Evolutionary conservation across 345 rosid species (phyloP), one percentile per base, ranked within the genome.

Genomic region (Citrus glauca): DNA sequence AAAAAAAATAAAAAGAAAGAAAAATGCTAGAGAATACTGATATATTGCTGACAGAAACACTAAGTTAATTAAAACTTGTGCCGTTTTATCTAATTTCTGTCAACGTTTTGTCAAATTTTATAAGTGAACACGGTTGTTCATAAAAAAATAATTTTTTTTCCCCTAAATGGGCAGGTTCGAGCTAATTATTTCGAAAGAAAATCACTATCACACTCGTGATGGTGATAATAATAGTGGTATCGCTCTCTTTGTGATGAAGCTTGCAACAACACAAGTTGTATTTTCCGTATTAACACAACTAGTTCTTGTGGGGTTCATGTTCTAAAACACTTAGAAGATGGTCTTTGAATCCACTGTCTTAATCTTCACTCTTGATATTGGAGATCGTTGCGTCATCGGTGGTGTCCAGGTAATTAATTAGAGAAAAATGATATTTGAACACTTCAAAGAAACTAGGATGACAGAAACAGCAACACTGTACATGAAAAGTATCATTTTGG

Each of bases 291-390:
- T 89, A 2, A 86, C 94, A 9, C 95, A 93, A 76, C 53, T 93
- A 17, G 84, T 93, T 19, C 83, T 91, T 4, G 89, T 89, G 0
- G 96, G 94, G 4, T 90, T 91, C 80, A 85, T 93, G 85, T 93
- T 91, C 82, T 89, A 91, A 63, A 91, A 91, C 82, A 91, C 90
- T 71, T 90, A 94, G 89, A 93, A 91, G 79, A 93, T 91, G 27
- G 77, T 91, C 0, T 93, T 93, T 4, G 96, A 93, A 75, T 90
- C 96, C 82, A 91, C 90, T 84, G 87, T 93, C 78, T 91, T 88
- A 77, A 88, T 93, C 85, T 93, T 91, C 80, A 94, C 97, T 7
- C 88, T 90, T 19, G 95, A 91, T 77, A 92, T 93, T 0, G 98
- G 98, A 10, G 96, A 91, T 80, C 86, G 96, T 4, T 91, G 98